Evolutionary conservation across 176 grass and related monocot species (phyloP), one percentile per base, ranked within the genome.

Genomic region (Saccharum officinarum): DNA sequence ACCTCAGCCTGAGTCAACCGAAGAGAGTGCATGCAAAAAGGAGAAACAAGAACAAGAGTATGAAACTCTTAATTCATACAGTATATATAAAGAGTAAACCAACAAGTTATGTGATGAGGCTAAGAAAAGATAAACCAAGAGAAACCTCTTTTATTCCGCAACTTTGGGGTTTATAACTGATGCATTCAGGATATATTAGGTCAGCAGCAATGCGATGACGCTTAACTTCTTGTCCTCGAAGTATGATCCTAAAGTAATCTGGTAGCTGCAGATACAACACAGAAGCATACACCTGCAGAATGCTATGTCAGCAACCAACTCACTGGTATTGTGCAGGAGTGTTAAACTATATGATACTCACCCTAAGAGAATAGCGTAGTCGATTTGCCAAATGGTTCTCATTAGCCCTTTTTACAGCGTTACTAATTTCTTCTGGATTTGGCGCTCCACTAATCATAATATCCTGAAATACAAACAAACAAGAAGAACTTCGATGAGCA

Each of bases 181-280:
- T 64, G 67, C 83, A 91, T 84, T 94, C 86, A 13, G 36, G 47
- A 78, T 86, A 91, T 74, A 71, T 78, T 42, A 94, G 77, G 70
- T 94, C 92, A 55, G 75, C 36, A 2, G 80, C 92, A 65, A 94
- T 91, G 23, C 37, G 64, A 31, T 89, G 86, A 57, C 37, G 84
- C 77, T 81, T n/a, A 60, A 91, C 83, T 76, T 89, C 86, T 74
- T 57, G 38, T 41, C 86, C 89, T 10, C 92, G 89, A 66, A 94
- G 87, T 50, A 87, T 78, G 76, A 94, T 91, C 68, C 44, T 94
- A 69, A 94, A 94, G 50, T 89, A 86, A 31, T 34, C 39, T 7
- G 92, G 92, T 72, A 88, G 59, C 16, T 87, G 80, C 28, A 94
- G 81, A 91, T 94, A 94, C 67, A 94, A 81, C 76, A 91, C 71